Evolutionary conservation across 2,329 filamentous ascomycete genomes (phyloP), one percentile per base, ranked within the genome.

Genomic region (Ambrosiella xylebori): DNA sequence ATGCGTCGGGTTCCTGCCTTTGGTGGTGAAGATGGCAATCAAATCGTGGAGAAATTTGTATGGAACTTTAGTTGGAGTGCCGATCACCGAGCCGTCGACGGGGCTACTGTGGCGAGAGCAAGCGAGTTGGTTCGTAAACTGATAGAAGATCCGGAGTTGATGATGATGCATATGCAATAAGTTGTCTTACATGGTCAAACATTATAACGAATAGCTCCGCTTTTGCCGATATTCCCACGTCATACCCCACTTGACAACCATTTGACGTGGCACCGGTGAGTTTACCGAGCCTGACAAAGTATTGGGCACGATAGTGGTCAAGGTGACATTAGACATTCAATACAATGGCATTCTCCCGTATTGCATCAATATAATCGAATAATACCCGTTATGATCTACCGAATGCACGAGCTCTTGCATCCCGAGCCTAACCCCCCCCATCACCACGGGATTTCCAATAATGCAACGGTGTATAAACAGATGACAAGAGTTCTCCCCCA

Each of bases 61-160:
- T 84, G 85, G 68, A 89, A 94, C 67, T 88, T 97, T 65, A 97
- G 90, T 71, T 97, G 91, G 91, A 91, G 87, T 68, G 91, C 91
- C 5, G 90, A 97, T 70, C 93, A 98, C 71, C 77, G 93, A 17
- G 86, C 97, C 57, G 82, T 97, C 52, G 93, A 98, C 70, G 93
- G 93, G 1, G 91, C 91, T 52, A 95, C 90, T 61, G 88, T 95
- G 79, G 93, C 93, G 17, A 79, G 90, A 63, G 91, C 91, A 68
- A 89, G 88, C 11, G 88, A 90, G 65, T 78, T 85, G 62, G 86
- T 97, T 19, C 81, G 82, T 64, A 75, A 76, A 56, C 81, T 86
- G 64, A 78, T 97, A 44, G 90, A 97, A 72, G 81, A 87, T 66
- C 88, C 91, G 3, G 89, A 90, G 67, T 77, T 78, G 59, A 95